phyloP scores from a whole-genome alignment of 768 basidiomycete species.

The Butyriboletus loyo region DNA sequence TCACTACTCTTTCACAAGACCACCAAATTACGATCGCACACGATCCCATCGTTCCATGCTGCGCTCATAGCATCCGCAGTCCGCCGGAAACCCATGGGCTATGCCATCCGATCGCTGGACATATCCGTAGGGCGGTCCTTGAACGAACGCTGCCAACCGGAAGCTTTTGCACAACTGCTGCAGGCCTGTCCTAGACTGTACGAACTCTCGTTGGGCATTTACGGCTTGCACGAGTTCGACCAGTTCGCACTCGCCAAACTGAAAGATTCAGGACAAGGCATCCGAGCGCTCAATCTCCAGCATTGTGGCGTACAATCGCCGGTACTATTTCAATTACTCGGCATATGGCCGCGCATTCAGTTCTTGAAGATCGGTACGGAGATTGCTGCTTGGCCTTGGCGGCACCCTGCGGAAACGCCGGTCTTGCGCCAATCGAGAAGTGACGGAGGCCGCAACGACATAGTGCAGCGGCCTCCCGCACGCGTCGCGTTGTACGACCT shows the following conservation, averaged over 20 bases:
- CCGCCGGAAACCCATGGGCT: conserved; percentile 13
- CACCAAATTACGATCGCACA: neutral
- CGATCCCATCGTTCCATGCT: conserved; percentile 13
- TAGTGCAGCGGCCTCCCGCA: conserved; percentile 5
- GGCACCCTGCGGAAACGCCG: conserved; percentile 12
- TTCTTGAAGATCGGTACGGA: conserved; percentile 40
- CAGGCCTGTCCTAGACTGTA: conserved; percentile 33
- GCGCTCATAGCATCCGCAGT: conserved; percentile 15
- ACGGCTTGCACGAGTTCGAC: conserved; percentile 30
- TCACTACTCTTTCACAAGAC: conserved; percentile 28
- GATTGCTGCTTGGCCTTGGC: conserved; percentile 35
- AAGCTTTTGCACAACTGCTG: conserved; percentile 17
- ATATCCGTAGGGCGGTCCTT: conserved; percentile 13
- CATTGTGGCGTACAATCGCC: conserved; percentile 41
- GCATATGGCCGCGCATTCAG: conserved; percentile 35
- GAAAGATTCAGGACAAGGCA: conserved; percentile 15
- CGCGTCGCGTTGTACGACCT: conserved; percentile 40
- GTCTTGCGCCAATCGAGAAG: conserved; percentile 3
- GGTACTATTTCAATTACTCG: conserved; percentile 41
- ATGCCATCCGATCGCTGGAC: conserved; percentile 22
- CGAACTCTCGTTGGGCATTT: conserved; percentile 29
- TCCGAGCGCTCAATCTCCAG: conserved; percentile 35
- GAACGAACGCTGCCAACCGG: conserved; percentile 5
- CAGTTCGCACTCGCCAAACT: conserved; percentile 25
- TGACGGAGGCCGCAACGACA: neutral